A percentile compares a stretch with the other conserved stretches of the same genome.
Evolutionary conservation across 148 eudicot genomes (phyloP).

Genomic region (Rheum nobile): DNA sequence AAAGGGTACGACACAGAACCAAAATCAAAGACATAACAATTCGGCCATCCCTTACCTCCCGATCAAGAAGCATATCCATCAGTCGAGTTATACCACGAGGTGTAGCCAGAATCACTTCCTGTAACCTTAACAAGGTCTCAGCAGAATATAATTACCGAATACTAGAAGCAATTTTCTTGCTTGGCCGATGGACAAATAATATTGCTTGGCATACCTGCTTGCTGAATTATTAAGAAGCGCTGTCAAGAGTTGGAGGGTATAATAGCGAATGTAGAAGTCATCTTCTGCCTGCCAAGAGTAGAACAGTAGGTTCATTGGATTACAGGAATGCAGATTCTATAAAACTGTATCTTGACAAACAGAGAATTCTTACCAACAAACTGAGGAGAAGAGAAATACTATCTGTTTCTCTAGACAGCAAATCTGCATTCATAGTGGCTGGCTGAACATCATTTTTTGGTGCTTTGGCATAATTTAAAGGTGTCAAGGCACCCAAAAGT

Average conservation of each 20-base stretch:
- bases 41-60: constrained; percentile 51
- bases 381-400: constrained; percentile 83
- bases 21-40: background rate
- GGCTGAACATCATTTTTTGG: constrained; percentile 70
- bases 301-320: background rate
- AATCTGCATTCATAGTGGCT: constrained; percentile 78
- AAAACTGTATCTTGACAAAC: background rate
- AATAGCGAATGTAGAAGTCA: constrained; percentile 91
- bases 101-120: constrained; percentile 87
- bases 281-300: constrained; percentile 66
- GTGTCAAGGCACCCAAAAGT: constrained; percentile 81
- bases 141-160: constrained; percentile 9
- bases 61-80: constrained; percentile 99
- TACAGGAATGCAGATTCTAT: background rate
- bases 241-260: constrained; percentile 86
- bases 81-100: constrained; percentile 92
- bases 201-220: constrained; percentile 41
- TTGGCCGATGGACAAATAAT: background rate
- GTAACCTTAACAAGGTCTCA: constrained; percentile 56
- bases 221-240: constrained; percentile 82
- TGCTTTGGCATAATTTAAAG: constrained; percentile 57
- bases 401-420: constrained; percentile 84
- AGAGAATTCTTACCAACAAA: constrained; percentile 54
- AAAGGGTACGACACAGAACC: background rate
- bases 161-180: background rate